A percentile compares a stretch with the other conserved stretches of the same genome.
These are phyloP conservation scores for Microbotryomycetes sp. DNA, from an alignment of 1,284 basidiomycete genomes.

Conservation along the genomic window DNA sequence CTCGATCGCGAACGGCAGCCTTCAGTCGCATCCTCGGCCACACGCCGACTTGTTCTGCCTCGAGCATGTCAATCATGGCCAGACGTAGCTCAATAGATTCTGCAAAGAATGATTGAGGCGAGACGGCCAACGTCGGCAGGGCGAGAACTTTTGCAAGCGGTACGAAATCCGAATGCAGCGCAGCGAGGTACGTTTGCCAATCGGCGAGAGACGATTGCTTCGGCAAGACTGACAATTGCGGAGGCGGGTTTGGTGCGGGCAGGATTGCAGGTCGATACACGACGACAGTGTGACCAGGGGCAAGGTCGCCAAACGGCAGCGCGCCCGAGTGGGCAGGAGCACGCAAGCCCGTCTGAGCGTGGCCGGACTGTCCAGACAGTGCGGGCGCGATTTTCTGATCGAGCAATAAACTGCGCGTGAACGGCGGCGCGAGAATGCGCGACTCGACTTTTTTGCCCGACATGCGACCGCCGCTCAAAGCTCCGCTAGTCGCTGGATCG, in stretches of 20 bases:
- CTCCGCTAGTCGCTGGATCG: not conserved
- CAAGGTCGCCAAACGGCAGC: not conserved
- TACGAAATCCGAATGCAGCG: constrained; percentile 1
- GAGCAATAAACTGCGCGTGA: constrained; percentile 15
- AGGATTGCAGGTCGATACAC: not conserved
- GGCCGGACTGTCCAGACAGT: too few relatives aligned
- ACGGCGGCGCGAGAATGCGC: constrained; percentile 25
- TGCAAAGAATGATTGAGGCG: constrained; percentile 11
- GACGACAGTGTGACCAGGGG: constrained; percentile 1
- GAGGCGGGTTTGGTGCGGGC: constrained; percentile 5
- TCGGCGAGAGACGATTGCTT: not conserved
- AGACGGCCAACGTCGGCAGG: constrained; percentile 4
- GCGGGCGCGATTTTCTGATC: constrained; percentile 17
- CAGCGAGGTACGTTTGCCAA: not conserved
- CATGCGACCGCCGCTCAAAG: not conserved
- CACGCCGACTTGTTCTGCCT: not conserved
- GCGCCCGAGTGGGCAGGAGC: too few relatives aligned
- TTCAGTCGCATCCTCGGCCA: constrained; percentile 10
- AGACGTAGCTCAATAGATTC: constrained; percentile 1
- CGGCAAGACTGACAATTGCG: not conserved
- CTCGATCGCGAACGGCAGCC: not conserved
- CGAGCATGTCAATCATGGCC: constrained; percentile 6
- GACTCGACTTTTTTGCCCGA: not conserved
- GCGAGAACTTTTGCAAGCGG: constrained; percentile 20
- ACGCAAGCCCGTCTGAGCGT: too few relatives aligned